Evolutionary conservation across 129 eudicot genomes (phyloP).

Genomic region (Flaveria bidentis): DNA sequence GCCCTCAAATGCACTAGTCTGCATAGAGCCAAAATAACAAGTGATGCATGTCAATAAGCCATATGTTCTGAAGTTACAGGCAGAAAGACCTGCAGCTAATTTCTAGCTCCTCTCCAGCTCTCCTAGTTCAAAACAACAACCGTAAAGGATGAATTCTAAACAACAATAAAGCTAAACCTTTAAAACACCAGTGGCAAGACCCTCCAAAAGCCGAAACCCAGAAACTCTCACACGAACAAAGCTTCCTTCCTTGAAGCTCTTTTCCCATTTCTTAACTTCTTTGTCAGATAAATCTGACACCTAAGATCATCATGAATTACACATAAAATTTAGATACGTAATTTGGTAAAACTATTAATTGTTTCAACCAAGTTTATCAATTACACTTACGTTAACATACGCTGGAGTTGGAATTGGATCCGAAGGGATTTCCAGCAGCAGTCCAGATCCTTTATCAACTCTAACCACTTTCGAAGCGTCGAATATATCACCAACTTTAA

Average conservation of each 20-base stretch:
- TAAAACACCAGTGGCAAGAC: slow-evolving; percentile 80
- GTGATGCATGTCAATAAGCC: neutral
- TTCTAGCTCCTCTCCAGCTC: neutral
- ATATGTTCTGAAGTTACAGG: slow-evolving; percentile 8
- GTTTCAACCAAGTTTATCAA: slow-evolving; percentile 3
- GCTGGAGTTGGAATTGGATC: slow-evolving; percentile 84
- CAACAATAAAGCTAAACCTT: slow-evolving; percentile 51
- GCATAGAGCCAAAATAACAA: slow-evolving; percentile 28
- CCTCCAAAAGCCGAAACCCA: slow-evolving; percentile 86
- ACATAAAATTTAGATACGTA: slow-evolving; percentile 3
- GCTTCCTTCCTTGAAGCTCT: slow-evolving; percentile 81
- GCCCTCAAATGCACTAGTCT: slow-evolving; percentile 96
- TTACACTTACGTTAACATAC: slow-evolving; percentile 70
- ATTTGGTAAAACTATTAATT: neutral
- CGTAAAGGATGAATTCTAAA: neutral
- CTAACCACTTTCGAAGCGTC: slow-evolving; percentile 75
- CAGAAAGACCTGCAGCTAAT: slow-evolving; percentile 10
- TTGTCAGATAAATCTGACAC: slow-evolving; percentile 78
- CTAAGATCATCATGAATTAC: slow-evolving; percentile 39
- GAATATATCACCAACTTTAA: slow-evolving; percentile 77
- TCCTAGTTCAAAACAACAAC: neutral
- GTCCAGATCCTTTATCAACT: slow-evolving; percentile 79
- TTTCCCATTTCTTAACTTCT: slow-evolving; percentile 72
- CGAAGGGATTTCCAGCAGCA: slow-evolving; percentile 76
- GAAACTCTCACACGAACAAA: slow-evolving; percentile 78